Percentiles rank a stretch among this genome's conserved stretches.
Evolutionary conservation across 1,284 basidiomycete species (phyloP).

Genomic region (Kalmanozyma brasiliensis): DNA sequence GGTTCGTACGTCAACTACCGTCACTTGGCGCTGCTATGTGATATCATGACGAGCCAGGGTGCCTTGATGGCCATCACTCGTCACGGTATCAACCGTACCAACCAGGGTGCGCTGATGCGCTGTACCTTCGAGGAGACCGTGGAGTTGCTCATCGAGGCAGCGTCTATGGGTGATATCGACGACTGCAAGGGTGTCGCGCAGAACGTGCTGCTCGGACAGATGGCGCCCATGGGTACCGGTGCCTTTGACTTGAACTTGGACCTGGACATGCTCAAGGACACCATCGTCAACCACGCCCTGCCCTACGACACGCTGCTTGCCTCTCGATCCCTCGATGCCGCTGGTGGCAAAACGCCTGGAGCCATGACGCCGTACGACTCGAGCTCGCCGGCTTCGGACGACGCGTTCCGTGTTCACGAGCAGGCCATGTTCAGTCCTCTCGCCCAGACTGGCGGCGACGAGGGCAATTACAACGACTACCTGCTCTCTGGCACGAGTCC

Average conservation of each 20-base stretch:
- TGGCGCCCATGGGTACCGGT: slow-evolving; percentile 79
- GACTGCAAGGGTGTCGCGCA: slow-evolving; percentile 98
- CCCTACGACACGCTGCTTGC: slow-evolving; percentile 74
- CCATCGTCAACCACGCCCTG: slow-evolving; percentile 93
- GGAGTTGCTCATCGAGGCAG: slow-evolving; percentile 98
- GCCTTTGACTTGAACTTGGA: slow-evolving; percentile 95
- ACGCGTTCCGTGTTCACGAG: slow-evolving; percentile 75
- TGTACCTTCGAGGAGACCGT: slow-evolving; percentile 99
- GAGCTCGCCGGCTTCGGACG: slow-evolving; percentile 77
- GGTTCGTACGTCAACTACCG: slow-evolving; percentile 99
- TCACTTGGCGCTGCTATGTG: slow-evolving; percentile 92
- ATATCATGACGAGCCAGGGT: slow-evolving; percentile 98
- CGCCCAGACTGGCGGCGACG: slow-evolving; percentile 84
- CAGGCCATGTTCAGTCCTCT: slow-evolving; percentile 94
- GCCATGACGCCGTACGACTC: slow-evolving; percentile 72
- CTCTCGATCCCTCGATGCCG: slow-evolving; percentile 50
- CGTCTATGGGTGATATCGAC: slow-evolving; percentile 95
- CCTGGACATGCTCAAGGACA: slow-evolving; percentile 98
- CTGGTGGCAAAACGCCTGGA: slow-evolving; percentile 63
- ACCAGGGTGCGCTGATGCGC: slow-evolving; percentile 82
- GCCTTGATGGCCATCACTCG: slow-evolving; percentile 98
- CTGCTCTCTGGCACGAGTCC: slow-evolving; percentile 85
- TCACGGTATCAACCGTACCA: slow-evolving; percentile 96
- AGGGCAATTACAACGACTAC: slow-evolving; percentile 75
- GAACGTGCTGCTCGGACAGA: slow-evolving; percentile 97